phyloP scores from a whole-genome alignment of 179 eudicot species.

The Patellifolia procumbens region DNA sequence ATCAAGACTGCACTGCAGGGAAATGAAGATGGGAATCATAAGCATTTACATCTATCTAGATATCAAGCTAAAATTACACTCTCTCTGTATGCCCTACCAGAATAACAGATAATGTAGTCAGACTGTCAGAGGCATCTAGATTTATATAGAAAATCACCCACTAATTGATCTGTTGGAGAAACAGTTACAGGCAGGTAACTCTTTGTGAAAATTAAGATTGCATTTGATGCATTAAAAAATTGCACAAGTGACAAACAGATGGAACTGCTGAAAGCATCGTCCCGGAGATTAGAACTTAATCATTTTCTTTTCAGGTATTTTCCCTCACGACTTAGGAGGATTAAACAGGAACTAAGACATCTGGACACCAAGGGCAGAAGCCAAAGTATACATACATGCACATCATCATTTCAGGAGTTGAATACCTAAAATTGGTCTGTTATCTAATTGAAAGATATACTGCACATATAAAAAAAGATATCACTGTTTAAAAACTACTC shows the following conservation, averaged over 20 bases:
- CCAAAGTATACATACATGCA: background rate
- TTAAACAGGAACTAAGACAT: background rate
- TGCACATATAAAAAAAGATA: too few relatives aligned
- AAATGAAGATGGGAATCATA: background rate
- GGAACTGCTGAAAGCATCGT: background rate
- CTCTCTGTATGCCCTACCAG: background rate
- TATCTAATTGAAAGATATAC: too few relatives aligned
- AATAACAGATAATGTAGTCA: background rate
- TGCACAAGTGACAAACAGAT: background rate
- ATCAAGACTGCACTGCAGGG: background rate
- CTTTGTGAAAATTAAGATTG: background rate
- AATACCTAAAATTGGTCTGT: background rate
- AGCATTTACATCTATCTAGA: background rate
- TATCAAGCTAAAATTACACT: background rate
- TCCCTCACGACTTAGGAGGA: background rate
- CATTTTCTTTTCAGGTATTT: background rate
- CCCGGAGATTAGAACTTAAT: background rate
- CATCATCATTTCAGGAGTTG: too few relatives aligned
- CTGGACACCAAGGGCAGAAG: background rate
- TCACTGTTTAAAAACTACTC: slow-evolving; percentile 47
- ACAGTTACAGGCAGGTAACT: background rate
- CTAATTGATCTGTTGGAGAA: background rate
- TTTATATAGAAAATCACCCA: background rate
- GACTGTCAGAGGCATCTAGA: background rate
- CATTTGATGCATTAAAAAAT: background rate